These are phyloP conservation scores for Pterocarpus macrocarpus DNA, from an alignment of 306 rosid genomes.

Conservation along the genomic window DNA sequence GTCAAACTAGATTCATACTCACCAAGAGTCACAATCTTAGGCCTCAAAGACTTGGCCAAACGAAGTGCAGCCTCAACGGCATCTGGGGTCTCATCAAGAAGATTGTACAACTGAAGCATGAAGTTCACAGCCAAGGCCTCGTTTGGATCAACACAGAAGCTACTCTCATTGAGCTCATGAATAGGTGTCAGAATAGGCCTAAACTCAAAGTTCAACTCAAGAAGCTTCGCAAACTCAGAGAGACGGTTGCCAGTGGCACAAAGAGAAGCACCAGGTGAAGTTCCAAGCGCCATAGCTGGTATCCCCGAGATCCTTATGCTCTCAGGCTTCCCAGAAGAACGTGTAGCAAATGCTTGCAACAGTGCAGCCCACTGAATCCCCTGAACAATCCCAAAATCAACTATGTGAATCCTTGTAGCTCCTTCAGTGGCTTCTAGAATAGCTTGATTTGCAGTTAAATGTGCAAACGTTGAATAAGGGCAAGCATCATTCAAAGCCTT, in stretches of 20 bases:
- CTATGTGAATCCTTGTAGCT: constrained; percentile 74
- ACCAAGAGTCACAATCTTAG: constrained; percentile 81
- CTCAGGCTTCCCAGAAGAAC: constrained; percentile 80
- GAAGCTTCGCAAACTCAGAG: constrained; percentile 77
- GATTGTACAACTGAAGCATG: constrained; percentile 90
- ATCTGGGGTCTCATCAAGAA: constrained; percentile 69
- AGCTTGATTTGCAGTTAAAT: constrained; percentile 94
- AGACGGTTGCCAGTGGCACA: constrained; percentile 84
- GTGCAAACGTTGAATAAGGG: constrained; percentile 93
- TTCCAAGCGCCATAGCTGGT: constrained; percentile 80
- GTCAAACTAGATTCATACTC: constrained; percentile 85
- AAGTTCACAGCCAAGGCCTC: constrained; percentile 87
- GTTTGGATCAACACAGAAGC: constrained; percentile 66
- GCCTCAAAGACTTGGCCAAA: constrained; percentile 80
- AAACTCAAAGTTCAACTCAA: constrained; percentile 75
- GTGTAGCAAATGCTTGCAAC: constrained; percentile 89
- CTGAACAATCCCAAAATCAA: constrained; percentile 93
- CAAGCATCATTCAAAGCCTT: constrained; percentile 93
- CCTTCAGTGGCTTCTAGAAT: constrained; percentile 84
- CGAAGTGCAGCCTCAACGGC: constrained; percentile 65
- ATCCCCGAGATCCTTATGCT: constrained; percentile 84
- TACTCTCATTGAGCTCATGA: constrained; percentile 60
- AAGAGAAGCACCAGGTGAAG: constrained; percentile 64
- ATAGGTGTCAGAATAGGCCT: constrained; percentile 80
- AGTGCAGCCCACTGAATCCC: constrained; percentile 98